Evolutionary conservation across 805 yeast species (phyloP), one percentile per base, ranked within the genome.

Genomic region (Kregervanrija fluxuum): DNA sequence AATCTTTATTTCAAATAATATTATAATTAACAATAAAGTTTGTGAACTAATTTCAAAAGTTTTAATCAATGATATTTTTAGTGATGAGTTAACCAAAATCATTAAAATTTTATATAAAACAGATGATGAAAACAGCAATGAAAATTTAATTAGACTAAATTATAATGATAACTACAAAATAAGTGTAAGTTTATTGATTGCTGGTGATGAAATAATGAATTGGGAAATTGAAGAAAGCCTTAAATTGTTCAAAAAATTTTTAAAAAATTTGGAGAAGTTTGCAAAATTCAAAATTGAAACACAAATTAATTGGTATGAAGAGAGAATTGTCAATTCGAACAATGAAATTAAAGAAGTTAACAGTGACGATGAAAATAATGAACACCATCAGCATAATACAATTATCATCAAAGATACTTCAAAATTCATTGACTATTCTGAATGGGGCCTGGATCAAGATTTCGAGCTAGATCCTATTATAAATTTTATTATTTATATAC

Each of bases 401-500:
- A 49, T 45, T 22, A 11, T 69, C 3, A 66, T 83, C 13, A 67
- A 69, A 17, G 84, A 84, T 45, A 68, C 90, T 33, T 74, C 95
- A 2, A 83, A 90, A 11, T 78, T 86, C 51, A 75, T 90, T 48
- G 93, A 91, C 62, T 79, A 79, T 52, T 89, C 93, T 2, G 95
- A 85, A 52, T 85, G 95, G 95, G 82, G 82, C 45, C 65, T 78
- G 43, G 73, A 65, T 41, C 67, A 67, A 50, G 60, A 58, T 44
- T 58, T 64, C 53, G 70, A 83, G 50, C 62, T 78, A 1, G 75
- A 79, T 48, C 89, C 93, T 34, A 72, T 77, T 0, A 73, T 80
- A 2, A 86, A 89, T 61, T 80, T 91, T 55, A 69, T 85, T 14
- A 63, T 82, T 1, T 86, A 80, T 54, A 73, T 80, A 43, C 89